phyloP scores from a whole-genome alignment of 179 eudicot species.

The Beta lomatogona region DNA sequence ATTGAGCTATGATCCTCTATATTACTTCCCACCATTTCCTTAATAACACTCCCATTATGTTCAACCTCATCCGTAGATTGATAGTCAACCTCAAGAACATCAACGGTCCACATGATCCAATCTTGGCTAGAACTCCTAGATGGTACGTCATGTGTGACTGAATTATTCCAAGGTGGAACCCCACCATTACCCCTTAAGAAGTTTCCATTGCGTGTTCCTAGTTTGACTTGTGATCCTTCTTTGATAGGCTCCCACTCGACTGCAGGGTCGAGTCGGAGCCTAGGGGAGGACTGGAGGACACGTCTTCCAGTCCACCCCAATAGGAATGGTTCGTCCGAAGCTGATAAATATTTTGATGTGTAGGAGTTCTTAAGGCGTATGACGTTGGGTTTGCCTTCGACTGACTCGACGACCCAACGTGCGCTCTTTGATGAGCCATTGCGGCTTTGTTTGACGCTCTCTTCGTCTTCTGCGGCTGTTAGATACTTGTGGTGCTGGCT shows the following conservation, averaged over 20 bases:
- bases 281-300: conserved; percentile 27
- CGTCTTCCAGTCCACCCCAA: conserved; percentile 43
- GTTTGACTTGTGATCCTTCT: conserved; percentile 31
- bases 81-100: conserved; percentile 36
- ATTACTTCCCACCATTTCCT: neutral
- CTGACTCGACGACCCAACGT: conserved; percentile 52
- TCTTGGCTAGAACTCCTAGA: conserved; percentile 28
- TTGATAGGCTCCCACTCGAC: conserved; percentile 50
- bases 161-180: conserved; percentile 42
- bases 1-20: conserved; percentile 12
- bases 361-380: conserved; percentile 35
- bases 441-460: conserved; percentile 47
- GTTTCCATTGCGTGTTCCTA: conserved; percentile 31
- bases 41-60: neutral
- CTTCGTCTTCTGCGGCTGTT: conserved; percentile 49
- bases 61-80: conserved; percentile 13
- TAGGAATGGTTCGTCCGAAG: conserved; percentile 35
- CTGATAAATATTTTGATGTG: conserved; percentile 34
- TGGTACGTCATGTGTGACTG: conserved; percentile 42
- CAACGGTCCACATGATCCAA: conserved; percentile 44
- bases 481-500: conserved; percentile 58
- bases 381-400: conserved; percentile 30
- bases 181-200: conserved; percentile 41
- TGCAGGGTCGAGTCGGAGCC: conserved; percentile 20
- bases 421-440: conserved; percentile 40